phyloP scores from a whole-genome alignment of 129 eudicot species.

The Chrysanthemum makinoi region DNA sequence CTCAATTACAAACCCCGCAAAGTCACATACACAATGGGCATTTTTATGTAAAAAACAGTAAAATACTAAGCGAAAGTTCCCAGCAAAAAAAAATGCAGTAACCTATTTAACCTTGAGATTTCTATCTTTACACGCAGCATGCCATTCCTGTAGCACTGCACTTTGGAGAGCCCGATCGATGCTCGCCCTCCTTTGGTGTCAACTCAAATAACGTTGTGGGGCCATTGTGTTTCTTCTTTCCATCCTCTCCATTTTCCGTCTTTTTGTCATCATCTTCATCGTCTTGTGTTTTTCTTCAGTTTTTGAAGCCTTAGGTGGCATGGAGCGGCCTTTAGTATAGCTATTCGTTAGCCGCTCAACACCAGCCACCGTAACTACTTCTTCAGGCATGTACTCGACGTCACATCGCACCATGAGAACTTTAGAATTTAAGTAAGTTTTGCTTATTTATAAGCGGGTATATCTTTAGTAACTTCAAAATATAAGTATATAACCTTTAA shows the following conservation, averaged over 20 bases:
- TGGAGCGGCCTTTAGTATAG: constrained; percentile 75
- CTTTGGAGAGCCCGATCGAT: constrained; percentile 68
- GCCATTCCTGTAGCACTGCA: constrained; percentile 85
- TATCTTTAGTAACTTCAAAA: too few species aligned
- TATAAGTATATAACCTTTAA: too few species aligned
- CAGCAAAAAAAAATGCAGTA: constrained; percentile 57
- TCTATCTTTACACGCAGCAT: constrained; percentile 58
- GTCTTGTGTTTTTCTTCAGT: constrained; percentile 45
- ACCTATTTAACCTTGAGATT: constrained; percentile 46
- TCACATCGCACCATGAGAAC: too few species aligned
- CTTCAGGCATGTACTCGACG: constrained; percentile 54
- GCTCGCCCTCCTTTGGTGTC: constrained; percentile 84
- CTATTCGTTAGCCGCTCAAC: constrained; percentile 78
- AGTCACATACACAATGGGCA: too few species aligned
- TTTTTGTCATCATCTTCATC: constrained; percentile 39
- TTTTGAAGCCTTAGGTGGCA: constrained; percentile 62
- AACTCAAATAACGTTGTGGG: constrained; percentile 67
- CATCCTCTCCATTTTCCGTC: constrained; percentile 35
- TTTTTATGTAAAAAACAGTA: too few species aligned
- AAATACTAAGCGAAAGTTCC: constrained; percentile 21
- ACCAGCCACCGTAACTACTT: constrained; percentile 80
- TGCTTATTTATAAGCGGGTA: too few species aligned
- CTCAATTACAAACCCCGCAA: constrained; percentile 13
- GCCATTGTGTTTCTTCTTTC: constrained; percentile 50
- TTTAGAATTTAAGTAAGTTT: too few species aligned